Percentiles rank a stretch among this genome's conserved stretches.
Conservation (phyloP, 2,329 filamentous ascomycete species). For the Fusarium devonianum region DNA sequence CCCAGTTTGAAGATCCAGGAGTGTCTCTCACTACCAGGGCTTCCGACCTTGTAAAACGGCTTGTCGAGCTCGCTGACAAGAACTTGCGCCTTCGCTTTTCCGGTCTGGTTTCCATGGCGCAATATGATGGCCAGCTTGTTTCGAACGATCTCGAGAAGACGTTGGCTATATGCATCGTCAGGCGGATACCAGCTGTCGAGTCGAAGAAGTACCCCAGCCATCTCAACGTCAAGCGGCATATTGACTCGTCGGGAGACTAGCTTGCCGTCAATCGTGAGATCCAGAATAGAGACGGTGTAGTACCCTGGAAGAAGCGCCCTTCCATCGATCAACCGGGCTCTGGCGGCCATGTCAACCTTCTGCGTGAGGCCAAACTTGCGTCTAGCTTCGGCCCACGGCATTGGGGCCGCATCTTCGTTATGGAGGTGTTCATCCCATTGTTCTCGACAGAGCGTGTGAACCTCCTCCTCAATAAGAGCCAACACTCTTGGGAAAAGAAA, state of each 20-base stretch:
- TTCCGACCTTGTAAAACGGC: background rate
- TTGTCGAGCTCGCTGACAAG: constrained; percentile 10
- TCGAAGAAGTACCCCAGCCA: constrained; percentile 17
- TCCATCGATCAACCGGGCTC: constrained; percentile 26
- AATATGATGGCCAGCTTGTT: constrained; percentile 11
- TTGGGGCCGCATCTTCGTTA: background rate
- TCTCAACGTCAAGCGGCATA: constrained; percentile 16
- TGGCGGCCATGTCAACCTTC: constrained; percentile 29
- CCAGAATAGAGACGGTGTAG: constrained; percentile 23
- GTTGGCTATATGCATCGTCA: constrained; percentile 12
- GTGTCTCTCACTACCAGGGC: constrained; percentile 9
- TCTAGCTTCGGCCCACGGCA: constrained; percentile 22
- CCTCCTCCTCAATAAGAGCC: constrained; percentile 23
- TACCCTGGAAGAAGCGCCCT: constrained; percentile 29
- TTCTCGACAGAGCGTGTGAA: constrained; percentile 15
- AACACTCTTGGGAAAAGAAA: background rate
- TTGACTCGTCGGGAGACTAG: constrained; percentile 13
- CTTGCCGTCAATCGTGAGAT: constrained; percentile 27
- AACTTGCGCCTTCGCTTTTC: constrained; percentile 7
- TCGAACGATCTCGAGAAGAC: constrained; percentile 7
- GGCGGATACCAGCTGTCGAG: constrained; percentile 30
- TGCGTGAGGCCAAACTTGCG: background rate
- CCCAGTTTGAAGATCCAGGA: constrained; percentile 31
- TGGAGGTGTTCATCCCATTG: constrained; percentile 28
- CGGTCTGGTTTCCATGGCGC: constrained; percentile 2